Evolutionary conservation across 2,329 filamentous ascomycete genomes (phyloP).

Genomic region (Alternaria postmessia): DNA sequence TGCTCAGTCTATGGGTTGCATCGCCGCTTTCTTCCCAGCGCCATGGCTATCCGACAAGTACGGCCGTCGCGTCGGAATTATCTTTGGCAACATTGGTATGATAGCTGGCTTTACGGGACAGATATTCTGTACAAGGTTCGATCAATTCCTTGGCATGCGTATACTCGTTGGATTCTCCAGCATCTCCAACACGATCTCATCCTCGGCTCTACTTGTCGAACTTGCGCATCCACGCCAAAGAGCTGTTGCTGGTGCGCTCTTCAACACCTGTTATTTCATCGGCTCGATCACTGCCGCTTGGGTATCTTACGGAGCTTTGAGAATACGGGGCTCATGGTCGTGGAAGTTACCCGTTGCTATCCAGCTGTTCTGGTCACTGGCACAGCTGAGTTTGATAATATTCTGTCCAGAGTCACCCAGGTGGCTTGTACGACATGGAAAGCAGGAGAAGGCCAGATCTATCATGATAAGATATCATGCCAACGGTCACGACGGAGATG

Average conservation of each 20-base stretch:
- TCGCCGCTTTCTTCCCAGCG: constrained; percentile 30
- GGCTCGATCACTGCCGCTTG: constrained; percentile 20
- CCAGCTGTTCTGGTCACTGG: constrained; percentile 14
- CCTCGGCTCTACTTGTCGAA: constrained; percentile 22
- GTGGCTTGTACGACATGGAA: constrained; percentile 65
- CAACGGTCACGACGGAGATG: constrained; percentile 48
- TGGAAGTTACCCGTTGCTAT: constrained; percentile 21
- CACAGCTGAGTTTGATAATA: constrained; percentile 12
- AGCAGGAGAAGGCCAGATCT: constrained; percentile 60
- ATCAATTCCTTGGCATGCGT: constrained; percentile 17
- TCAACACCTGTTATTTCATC: constrained; percentile 28
- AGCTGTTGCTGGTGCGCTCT: constrained; percentile 22
- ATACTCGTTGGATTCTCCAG: constrained; percentile 19
- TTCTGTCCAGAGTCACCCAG: constrained; percentile 64
- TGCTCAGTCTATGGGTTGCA: constrained; percentile 25
- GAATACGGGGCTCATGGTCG: constrained; percentile 18
- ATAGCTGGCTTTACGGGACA: constrained; percentile 18
- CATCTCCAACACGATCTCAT: constrained; percentile 22
- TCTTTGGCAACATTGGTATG: constrained; percentile 22
- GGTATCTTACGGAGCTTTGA: constrained; percentile 19
- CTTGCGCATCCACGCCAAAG: constrained; percentile 25
- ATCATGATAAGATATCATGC: constrained; percentile 65
- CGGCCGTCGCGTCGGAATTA: constrained; percentile 22
- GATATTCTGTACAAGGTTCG: constrained; percentile 12
- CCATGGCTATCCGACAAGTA: constrained; percentile 27